Evolutionary conservation across 257 asterid genomes (phyloP).

Genomic region (Solanum etuberosum): DNA sequence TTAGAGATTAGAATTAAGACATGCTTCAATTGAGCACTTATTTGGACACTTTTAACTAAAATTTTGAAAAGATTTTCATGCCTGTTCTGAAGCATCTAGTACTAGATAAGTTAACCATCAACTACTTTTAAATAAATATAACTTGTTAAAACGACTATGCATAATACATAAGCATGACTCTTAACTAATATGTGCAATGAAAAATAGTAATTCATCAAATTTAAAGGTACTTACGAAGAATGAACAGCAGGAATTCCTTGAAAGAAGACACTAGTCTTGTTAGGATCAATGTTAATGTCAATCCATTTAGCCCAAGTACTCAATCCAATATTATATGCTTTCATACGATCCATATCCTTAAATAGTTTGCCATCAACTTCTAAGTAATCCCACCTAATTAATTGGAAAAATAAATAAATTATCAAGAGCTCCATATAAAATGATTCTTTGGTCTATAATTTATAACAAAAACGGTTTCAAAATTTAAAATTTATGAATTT

Average conservation of each 20-base stretch:
- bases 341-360: constrained; percentile 48
- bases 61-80: not conserved
- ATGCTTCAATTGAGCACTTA: not conserved
- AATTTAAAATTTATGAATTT: not conserved
- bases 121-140: not conserved
- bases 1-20: not conserved
- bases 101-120: not conserved
- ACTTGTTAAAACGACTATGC: not conserved
- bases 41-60: not conserved
- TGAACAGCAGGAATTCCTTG: constrained; percentile 63
- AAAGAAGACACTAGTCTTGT: constrained; percentile 41
- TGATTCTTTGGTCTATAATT: not conserved
- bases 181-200: not conserved
- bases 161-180: too few relatives aligned
- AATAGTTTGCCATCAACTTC: constrained; percentile 25
- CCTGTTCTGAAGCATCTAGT: not conserved
- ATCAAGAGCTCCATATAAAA: not conserved
- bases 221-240: constrained; percentile 22
- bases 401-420: not conserved
- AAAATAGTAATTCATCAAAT: not conserved
- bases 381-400: constrained; percentile 46
- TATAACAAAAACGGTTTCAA: not conserved
- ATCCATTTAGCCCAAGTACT: constrained; percentile 71
- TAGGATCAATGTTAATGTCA: constrained; percentile 41
- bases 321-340: constrained; percentile 40